Conservation (phyloP, 257 asterid species). For the Solanum gracilifrons region DNA sequence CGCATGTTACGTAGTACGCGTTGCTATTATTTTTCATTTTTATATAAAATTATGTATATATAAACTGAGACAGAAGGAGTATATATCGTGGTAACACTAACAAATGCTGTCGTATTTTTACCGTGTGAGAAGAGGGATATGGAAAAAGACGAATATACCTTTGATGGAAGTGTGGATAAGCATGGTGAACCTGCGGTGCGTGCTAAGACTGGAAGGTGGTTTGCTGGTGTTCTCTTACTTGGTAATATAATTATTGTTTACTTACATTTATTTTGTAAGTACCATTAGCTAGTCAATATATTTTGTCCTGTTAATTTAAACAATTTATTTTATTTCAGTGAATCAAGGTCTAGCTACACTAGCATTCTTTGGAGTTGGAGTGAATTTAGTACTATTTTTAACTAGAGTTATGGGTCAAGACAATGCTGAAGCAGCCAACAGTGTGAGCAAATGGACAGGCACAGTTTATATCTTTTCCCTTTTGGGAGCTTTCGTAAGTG, state of each 20-base stretch:
- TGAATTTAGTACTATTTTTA: constrained; percentile 63
- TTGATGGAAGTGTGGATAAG: constrained; percentile 65
- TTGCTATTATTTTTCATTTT: not conserved
- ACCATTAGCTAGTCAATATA: not conserved
- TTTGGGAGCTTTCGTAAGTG: constrained; percentile 89
- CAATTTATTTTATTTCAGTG: constrained; percentile 19
- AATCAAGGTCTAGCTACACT: constrained; percentile 93
- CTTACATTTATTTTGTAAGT: not conserved
- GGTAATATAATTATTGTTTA: constrained; percentile 22
- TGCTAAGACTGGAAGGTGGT: constrained; percentile 64
- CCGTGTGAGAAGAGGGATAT: constrained; percentile 12
- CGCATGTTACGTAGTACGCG: not conserved
- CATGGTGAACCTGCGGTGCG: constrained; percentile 68
- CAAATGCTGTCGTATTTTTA: not conserved
- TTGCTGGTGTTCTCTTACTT: constrained; percentile 62
- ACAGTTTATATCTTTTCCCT: constrained; percentile 87
- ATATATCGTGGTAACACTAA: not conserved
- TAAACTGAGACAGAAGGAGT: not conserved
- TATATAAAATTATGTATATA: not conserved
- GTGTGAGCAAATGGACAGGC: constrained; percentile 92
- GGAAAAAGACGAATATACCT: constrained; percentile 41
- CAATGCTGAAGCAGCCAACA: constrained; percentile 91
- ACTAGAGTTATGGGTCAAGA: constrained; percentile 85
- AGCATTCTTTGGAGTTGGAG: constrained; percentile 92
- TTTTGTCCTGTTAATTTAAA: not conserved